Conservation (phyloP, 2,329 filamentous ascomycete species). For the Zymoseptoria pseudotritici region DNA sequence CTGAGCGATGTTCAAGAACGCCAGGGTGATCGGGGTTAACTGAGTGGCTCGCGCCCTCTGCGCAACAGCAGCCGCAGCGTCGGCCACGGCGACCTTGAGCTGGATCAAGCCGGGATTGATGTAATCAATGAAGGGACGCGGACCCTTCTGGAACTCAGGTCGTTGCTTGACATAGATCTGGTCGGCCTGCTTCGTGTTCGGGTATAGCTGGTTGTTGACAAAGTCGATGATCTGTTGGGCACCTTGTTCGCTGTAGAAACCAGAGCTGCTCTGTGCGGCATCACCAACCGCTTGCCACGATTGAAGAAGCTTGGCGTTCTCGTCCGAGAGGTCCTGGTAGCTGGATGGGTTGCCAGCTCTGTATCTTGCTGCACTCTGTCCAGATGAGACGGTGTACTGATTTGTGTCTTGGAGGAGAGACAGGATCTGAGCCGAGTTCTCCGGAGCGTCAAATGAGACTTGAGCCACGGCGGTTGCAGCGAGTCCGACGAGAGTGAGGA, state of each 20-base stretch:
- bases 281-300: not conserved
- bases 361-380: not conserved
- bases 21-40: constrained; percentile 2
- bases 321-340: not conserved
- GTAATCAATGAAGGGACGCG: constrained; percentile 1
- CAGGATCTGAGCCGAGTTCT: constrained; percentile 4
- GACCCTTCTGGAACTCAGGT: not conserved
- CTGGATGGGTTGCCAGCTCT: not conserved
- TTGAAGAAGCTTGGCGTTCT: not conserved
- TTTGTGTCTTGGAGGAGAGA: not conserved
- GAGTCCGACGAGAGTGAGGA: constrained; percentile 1
- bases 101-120: constrained; percentile 5
- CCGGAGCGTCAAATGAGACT: constrained; percentile 4
- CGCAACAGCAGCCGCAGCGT: constrained; percentile 1
- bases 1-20: constrained; percentile 3
- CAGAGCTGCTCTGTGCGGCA: constrained; percentile 1
- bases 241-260: constrained; percentile 3
- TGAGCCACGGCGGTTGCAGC: constrained; percentile 1
- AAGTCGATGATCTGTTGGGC: constrained; percentile 2
- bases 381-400: not conserved
- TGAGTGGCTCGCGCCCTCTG: not conserved
- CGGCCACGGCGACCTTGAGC: constrained; percentile 4
- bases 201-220: constrained; percentile 2
- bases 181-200: constrained; percentile 1
- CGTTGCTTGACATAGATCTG: not conserved